Conservation (phyloP, 257 asterid genomes). For the Penstemon eatonii region DNA sequence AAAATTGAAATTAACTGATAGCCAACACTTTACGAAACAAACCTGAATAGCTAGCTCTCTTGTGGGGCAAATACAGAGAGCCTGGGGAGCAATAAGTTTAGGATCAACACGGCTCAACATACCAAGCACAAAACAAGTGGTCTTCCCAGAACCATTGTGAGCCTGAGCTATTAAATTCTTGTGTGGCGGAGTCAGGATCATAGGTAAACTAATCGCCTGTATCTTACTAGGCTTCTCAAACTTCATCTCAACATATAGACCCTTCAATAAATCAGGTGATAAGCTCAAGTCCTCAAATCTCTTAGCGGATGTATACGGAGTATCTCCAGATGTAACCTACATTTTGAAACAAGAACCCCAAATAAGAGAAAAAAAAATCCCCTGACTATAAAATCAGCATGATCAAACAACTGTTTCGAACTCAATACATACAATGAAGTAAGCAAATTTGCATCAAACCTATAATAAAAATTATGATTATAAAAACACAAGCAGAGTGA, state of each 20-base stretch:
- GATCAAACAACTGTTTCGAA: neutral
- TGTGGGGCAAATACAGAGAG: conserved; percentile 97
- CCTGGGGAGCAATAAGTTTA: conserved; percentile 67
- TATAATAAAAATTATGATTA: conserved; percentile 6
- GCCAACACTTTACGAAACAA: conserved; percentile 13
- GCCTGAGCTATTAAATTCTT: conserved; percentile 94
- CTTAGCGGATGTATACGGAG: conserved; percentile 72
- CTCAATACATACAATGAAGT: neutral
- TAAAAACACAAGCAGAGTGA: neutral
- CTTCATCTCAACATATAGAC: conserved; percentile 80
- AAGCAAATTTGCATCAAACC: neutral
- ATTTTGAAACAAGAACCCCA: conserved; percentile 13
- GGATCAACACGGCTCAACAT: conserved; percentile 94
- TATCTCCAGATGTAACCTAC: conserved; percentile 78
- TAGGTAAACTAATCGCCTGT: conserved; percentile 83
- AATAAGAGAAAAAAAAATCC: conserved; percentile 6
- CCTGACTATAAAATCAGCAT: neutral
- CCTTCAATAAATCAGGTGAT: conserved; percentile 69
- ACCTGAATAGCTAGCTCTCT: conserved; percentile 97
- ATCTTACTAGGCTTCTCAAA: conserved; percentile 87
- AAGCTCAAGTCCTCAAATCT: conserved; percentile 82
- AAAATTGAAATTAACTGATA: neutral
- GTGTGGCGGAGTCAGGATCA: conserved; percentile 85
- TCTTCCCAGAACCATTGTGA: conserved; percentile 96
- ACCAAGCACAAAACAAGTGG: conserved; percentile 95